Evolutionary conservation across 495 filamentous ascomycete species (phyloP).

Genomic region (Aspergillus indologenus): DNA sequence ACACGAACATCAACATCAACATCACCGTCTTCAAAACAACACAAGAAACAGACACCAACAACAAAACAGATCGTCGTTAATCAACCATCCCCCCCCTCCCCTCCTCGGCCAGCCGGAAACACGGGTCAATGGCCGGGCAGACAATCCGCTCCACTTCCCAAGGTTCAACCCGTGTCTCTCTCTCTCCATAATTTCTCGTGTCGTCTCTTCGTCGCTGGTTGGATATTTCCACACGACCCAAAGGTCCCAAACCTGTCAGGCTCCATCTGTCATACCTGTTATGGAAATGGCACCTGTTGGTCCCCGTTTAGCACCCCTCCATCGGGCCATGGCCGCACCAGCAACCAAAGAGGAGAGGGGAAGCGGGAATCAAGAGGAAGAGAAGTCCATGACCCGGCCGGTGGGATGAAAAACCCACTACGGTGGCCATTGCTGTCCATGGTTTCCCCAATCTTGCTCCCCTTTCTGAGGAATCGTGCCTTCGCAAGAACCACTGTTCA

Average conservation of each 20-base stretch:
- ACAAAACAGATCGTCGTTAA: background rate
- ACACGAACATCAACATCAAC: background rate
- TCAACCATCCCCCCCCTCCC: background rate
- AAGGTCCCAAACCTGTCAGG: background rate
- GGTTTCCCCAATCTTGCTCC: background rate
- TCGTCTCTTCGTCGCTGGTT: background rate
- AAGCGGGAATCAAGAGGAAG: background rate
- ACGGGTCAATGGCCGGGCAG: too few relatives aligned
- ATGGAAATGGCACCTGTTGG: background rate
- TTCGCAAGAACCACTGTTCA: background rate
- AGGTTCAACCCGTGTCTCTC: slow-evolving; percentile 3
- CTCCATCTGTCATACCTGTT: background rate
- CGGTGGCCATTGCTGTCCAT: background rate
- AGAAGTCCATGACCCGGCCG: background rate
- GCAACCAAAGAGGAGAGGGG: background rate
- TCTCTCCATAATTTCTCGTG: slow-evolving; percentile 7
- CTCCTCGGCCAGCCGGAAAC: background rate
- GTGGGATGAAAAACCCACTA: background rate
- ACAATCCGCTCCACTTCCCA: background rate
- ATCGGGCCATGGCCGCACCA: background rate
- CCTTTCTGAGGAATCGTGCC: background rate
- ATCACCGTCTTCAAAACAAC: background rate
- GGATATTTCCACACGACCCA: background rate
- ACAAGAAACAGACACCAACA: background rate
- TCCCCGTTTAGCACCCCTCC: background rate